Base-by-base conservation (phyloP, 2,329 filamentous ascomycete genomes). In the Coniochaeta sp. region DNA sequence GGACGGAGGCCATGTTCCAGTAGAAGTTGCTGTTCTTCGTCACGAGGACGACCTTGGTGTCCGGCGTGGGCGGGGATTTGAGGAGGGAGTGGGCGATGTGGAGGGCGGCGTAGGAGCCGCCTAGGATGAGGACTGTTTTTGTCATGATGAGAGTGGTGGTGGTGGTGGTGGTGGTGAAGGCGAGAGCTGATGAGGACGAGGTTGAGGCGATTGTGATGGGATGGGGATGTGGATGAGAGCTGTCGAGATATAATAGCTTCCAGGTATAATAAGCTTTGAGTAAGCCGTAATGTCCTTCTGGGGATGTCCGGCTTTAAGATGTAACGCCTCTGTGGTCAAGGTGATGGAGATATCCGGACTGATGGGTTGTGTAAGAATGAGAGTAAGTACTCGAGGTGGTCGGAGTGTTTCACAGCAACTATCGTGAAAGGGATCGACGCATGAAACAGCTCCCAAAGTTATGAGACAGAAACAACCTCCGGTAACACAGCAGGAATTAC, bases 1-100 rank as follows among this genome's bases (percentile, higher is more conserved):
- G 76, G 40, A 80, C 73, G 1, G 79, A 72, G 24, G 77, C 78
- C 5, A 81, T 52, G 64, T 81, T 81, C 78, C 78, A 81, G 68
- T 74, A 82, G 57, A 82, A 77, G 58, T 82, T 77, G 55, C 69
- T 74, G 57, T 74, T 81, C 75, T 79, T 78, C 50, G 77, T 77
- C 40, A 82, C 71, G 14, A 82, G 70, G 46, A 82, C 69, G 45
- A 82, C 76, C 57, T 78, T 78, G 33, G 79, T 59, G 46, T 78
- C 72, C 50, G n/a, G n/a, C n/a, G 72, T 62, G 8, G 69, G 74
- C 57, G 80, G 72, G 57, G 80, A 72, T 62, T 79, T 79, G 53
- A 82, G 71, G 3, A 82, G 68, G 20, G 73, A 71, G 57, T 82
- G 79, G 26, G 78, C 74, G 20, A 79, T 62, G 50, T 74, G 73